phyloP scores from a whole-genome alignment of 2,329 filamentous ascomycete species.

The Dendrostoma leiphaemia region DNA sequence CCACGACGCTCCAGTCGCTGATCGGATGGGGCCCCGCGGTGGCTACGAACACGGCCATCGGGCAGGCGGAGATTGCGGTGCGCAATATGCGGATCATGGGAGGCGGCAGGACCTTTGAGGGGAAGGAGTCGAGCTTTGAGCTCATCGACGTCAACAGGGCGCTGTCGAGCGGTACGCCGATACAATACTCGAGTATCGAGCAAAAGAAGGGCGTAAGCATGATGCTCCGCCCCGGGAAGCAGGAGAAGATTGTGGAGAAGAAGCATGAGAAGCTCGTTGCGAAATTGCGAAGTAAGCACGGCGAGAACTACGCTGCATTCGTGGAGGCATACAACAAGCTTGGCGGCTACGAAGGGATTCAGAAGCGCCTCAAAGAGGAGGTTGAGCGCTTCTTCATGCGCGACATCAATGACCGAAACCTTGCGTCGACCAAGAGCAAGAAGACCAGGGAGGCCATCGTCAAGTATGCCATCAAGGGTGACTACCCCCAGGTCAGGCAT shows the following conservation, averaged over 20 bases:
- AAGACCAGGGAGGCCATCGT: conserved; percentile 32
- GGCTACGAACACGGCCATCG: conserved; percentile 29
- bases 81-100: conserved; percentile 38
- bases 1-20: conserved; percentile 31
- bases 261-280: conserved; percentile 34
- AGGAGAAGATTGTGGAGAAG: conserved; percentile 15
- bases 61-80: conserved; percentile 32
- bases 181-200: conserved; percentile 36
- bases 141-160: conserved; percentile 25
- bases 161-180: conserved; percentile 28
- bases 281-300: conserved; percentile 2
- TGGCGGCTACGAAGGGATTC: neutral
- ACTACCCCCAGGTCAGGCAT: conserved; percentile 33
- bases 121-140: conserved; percentile 21
- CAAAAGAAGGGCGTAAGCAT: conserved; percentile 24
- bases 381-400: neutral
- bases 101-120: conserved; percentile 33
- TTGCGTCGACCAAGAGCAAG: conserved; percentile 18
- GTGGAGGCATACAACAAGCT: conserved; percentile 3
- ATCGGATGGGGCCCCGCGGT: conserved; percentile 37
- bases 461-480: conserved; percentile 36
- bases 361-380: neutral
- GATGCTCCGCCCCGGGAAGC: conserved; percentile 20
- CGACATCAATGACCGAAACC: neutral
- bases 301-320: conserved; percentile 10